phyloP scores from a whole-genome alignment of 2,329 filamentous ascomycete species.

The Alternaria brassicicola region DNA sequence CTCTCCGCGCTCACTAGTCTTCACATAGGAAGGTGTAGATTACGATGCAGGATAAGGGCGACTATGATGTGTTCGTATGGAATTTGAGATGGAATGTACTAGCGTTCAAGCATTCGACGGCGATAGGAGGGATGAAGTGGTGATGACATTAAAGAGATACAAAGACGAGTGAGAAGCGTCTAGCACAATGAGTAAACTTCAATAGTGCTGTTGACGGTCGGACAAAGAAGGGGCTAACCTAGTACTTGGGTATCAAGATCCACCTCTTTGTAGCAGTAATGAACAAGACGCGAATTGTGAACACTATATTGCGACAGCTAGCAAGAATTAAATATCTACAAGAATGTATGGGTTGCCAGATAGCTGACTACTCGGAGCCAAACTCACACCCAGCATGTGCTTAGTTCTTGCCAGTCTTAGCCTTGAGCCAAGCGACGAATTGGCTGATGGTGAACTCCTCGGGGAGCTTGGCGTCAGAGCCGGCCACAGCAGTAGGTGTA shows the following conservation, averaged over 20 bases:
- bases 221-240: neutral
- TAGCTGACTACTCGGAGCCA: neutral
- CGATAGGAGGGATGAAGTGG: slow-evolving; percentile 19
- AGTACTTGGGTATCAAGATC: neutral
- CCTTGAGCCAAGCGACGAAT: slow-evolving; percentile 37
- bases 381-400: neutral
- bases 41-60: slow-evolving; percentile 59
- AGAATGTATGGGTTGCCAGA: slow-evolving; percentile 9
- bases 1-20: neutral
- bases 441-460: slow-evolving; percentile 36
- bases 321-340: slow-evolving; percentile 20
- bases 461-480: slow-evolving; percentile 24
- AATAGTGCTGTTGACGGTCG: neutral
- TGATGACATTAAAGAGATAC: neutral
- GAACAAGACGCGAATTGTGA: neutral
- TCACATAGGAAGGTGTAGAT: slow-evolving; percentile 60
- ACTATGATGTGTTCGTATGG: slow-evolving; percentile 79
- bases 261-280: neutral
- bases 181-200: slow-evolving; percentile 8
- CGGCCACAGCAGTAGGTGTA: slow-evolving; percentile 18
- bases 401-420: slow-evolving; percentile 18
- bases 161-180: too few species aligned
- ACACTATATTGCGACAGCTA: neutral
- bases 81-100: slow-evolving; percentile 69
- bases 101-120: slow-evolving; percentile 48